Percentiles rank a stretch among this genome's conserved stretches.
These are phyloP conservation scores for Phoma herbarum DNA, from an alignment of 2,329 filamentous ascomycete genomes.

Conservation along the genomic window DNA sequence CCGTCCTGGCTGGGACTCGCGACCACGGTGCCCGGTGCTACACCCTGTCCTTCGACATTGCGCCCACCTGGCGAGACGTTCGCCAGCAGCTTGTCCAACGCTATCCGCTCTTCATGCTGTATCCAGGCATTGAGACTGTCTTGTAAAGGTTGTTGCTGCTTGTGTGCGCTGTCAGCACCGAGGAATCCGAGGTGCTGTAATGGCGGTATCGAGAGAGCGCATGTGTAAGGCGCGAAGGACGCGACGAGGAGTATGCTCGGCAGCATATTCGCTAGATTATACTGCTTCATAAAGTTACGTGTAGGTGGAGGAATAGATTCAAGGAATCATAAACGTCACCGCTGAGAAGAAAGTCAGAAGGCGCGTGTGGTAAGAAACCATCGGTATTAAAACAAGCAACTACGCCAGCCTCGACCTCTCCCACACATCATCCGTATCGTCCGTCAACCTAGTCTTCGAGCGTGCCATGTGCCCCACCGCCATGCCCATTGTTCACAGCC, in stretches of 20 bases:
- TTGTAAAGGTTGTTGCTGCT: constrained; percentile 40
- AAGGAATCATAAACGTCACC: not conserved
- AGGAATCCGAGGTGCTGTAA: constrained; percentile 30
- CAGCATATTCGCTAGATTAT: constrained; percentile 2
- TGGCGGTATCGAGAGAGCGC: constrained; percentile 44
- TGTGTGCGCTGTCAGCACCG: constrained; percentile 27
- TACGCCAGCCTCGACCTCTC: constrained; percentile 13
- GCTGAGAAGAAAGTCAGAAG: not conserved
- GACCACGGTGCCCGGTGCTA: constrained; percentile 53
- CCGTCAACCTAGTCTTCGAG: constrained; percentile 10
- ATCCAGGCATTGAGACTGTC: constrained; percentile 49
- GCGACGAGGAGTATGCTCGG: constrained; percentile 27
- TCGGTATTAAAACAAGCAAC: constrained; percentile 16
- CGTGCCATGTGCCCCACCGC: constrained; percentile 20
- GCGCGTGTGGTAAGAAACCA: constrained; percentile 1
- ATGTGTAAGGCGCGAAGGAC: constrained; percentile 29
- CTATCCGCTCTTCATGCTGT: constrained; percentile 46
- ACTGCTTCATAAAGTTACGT: not conserved
- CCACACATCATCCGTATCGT: constrained; percentile 8
- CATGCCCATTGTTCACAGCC: constrained; percentile 15
- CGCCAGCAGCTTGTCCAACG: constrained; percentile 51
- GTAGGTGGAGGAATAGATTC: not conserved
- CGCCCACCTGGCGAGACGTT: constrained; percentile 55
- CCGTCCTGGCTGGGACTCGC: constrained; percentile 54
- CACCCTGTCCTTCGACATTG: constrained; percentile 47